Evolutionary conservation across 768 basidiomycete genomes (phyloP), one percentile per base, ranked within the genome.

Genomic region (Lactarius indigo): DNA sequence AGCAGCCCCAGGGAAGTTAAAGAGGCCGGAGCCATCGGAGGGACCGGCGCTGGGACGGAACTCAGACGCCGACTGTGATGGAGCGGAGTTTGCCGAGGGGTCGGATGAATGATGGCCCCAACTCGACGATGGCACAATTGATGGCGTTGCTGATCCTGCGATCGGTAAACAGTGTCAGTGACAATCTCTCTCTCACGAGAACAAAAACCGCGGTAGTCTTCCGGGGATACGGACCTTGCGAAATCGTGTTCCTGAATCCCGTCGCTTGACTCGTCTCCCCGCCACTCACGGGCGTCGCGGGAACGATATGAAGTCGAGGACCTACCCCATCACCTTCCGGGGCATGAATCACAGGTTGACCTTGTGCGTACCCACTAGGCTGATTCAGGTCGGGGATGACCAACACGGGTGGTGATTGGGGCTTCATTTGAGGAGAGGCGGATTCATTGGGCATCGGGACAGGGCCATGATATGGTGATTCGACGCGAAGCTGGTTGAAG

Each of bases 231-330:
- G 75, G 67, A 85, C 85, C 83, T 78, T 84, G 84, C 69, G 81
- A 79, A 59, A 88, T 78, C 75, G 70, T 83, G 74, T 80, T 78
- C 41, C 79, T 77, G 79, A 87, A 89, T 47, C 83, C 81, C 42
- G 78, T 81, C 44, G 78, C 74, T 65, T 82, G 80, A 12, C 78
- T 76, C 42, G 78, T 78, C 31, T 78, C 81, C 41, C 78, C 86
- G 26, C 85, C 87, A 66, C 83, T 84, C 63, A 94, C 81, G 9
- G 92, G 92, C 3, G 92, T 94, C 26, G 91, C 90, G 50, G 92
- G 92, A 8, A 92, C 90, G 68, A 94, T 87, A 73, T 91, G 85
- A 67, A 94, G 81, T 60, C 83, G 83, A 1, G 89, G 90, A 0
- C 88, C 86, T 20, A 78, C 77, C 10, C 77, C 76, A 33, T 78